Percentiles rank a stretch among this genome's conserved stretches.
These are phyloP conservation scores for Martensiomyces pterosporus DNA, from an alignment of 192 early-diverging fungal genomes.

Conservation along the genomic window DNA sequence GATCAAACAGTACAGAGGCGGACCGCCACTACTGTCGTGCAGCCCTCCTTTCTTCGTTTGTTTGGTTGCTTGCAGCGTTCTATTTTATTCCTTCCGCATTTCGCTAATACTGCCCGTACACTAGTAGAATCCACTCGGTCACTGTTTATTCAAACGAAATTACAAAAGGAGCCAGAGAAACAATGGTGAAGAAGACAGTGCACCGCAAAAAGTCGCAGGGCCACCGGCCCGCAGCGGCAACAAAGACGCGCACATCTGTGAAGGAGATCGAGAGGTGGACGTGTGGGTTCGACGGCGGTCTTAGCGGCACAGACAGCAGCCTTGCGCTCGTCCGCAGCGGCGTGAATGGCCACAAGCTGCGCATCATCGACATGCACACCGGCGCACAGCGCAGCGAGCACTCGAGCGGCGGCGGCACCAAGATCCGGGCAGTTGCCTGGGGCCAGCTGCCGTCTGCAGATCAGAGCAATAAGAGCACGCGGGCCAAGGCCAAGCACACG, in stretches of 20 bases:
- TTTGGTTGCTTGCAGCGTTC: no score
- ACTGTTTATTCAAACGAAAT: neutral
- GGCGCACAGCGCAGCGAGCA: constrained; percentile 39
- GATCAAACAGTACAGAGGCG: no score
- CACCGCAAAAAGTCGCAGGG: constrained; percentile 28
- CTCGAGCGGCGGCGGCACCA: constrained; percentile 2
- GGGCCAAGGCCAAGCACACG: no score
- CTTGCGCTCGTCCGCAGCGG: constrained; percentile 39
- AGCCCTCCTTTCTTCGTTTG: no score
- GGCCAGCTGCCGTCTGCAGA: neutral
- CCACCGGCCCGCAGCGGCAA: neutral
- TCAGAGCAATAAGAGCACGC: neutral
- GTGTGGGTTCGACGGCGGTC: constrained; percentile 21
- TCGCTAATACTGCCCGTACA: neutral
- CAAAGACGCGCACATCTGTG: constrained; percentile 4
- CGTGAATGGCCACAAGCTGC: constrained; percentile 26
- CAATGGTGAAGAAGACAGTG: constrained; percentile 36
- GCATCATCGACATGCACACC: constrained; percentile 42
- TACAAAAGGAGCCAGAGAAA: neutral
- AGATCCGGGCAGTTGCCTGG: constrained; percentile 23
- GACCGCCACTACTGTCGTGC: no score
- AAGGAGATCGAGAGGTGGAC: constrained; percentile 16
- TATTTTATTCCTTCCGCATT: neutral
- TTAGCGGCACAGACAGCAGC: constrained; percentile 7
- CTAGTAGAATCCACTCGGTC: no score